Base-by-base conservation (phyloP, 352 stramenopile genomes). In the Phytophthora sansomeana region DNA sequence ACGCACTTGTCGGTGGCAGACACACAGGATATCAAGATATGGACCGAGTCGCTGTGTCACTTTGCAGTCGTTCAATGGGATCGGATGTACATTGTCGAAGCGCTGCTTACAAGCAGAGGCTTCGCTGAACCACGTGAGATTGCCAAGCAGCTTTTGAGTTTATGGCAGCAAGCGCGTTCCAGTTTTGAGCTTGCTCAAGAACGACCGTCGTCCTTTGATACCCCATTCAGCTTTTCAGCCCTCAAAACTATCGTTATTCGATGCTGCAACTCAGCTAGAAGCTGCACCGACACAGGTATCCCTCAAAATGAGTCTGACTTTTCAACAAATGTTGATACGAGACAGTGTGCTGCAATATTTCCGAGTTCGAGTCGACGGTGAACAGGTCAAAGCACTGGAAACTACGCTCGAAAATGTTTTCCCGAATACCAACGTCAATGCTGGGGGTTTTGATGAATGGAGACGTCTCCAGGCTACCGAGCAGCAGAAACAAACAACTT, bases 1-100 rank as follows among this genome's bases (percentile, higher is more conserved):
- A 6, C 14, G 9, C n/a, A 32, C 2, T 21, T 56, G 3, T 43
- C 43, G 29, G 30, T 41, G 36, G 28, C 7, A 50, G 35, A 59
- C 14, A 13, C 55, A 19, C 36, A 75, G 28, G 38, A 67, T 2
- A 39, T 72, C 0, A 42, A 32, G 0, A 39, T 72, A 36, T 69
- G 69, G 24, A 74, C 41, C 0, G 74, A 81, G 5, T 16, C 56
- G 16, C 38, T 84, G 38, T 71, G 75, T 33, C 68, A 38, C 3
- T 75, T 87, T 43, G 14, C 58, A 6, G 6, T 85, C 6, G 35
- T 83, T 17, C 55, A 61, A 39, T 72, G 49, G 41, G 65, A 81
- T 24, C 29, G 51, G 6, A n/a, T 9, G 11, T 77, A 71, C 29
- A 55, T 84, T 14, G 5, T 87, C 2, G 69, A 84, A 30, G 69